Base-by-base conservation (phyloP, 257 asterid genomes). In the Leonotis leonurus region DNA sequence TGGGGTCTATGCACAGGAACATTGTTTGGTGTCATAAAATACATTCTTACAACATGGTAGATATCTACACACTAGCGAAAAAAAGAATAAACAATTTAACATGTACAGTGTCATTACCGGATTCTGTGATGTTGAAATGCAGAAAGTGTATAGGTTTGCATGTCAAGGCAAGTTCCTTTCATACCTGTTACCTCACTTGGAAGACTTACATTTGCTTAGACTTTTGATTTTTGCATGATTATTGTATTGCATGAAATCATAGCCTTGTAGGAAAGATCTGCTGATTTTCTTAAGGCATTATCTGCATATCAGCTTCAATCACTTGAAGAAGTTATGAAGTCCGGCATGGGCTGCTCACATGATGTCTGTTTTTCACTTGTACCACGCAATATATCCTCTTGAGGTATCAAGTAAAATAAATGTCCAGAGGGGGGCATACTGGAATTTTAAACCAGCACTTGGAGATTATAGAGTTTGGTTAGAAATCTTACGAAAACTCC, bases 121-220 rank as follows among this genome's bases (percentile, higher is more conserved):
- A 49, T 55, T 75, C 46, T 56, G 51, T 55, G 58, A 62, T 56
- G 59, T 36, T 49, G 35, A 24, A 66, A 43, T 60, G 41, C 13
- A 56, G 50, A 13, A 3, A 5, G 26, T 61, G 21, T 32, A 40
- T 32, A 33, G 27, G 33, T 69, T 52, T 64, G 35, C 49, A 48
- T 52, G 61, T 49, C 41, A 60, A 12, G 58, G 45, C 46, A 61
- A 14, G 65, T 61, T 56, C 27, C 29, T 66, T 41, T 61, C 14
- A n/a, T 64, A 21, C 14, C 21, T 21, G 4, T 39, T 60, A 51
- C 16, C 39, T 49, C 50, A 52, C 70, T 58, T 52, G 64, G 49
- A 50, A 75, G 62, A 46, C 11, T 2, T 12, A 30, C 27, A 62
- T 43, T 43, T 56, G 22, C 6, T 27, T 64, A 66, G 60, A 22